These are phyloP conservation scores for Sequoia sempervirens DNA, from an alignment of 75 land plant species.

Conservation along the genomic window DNA sequence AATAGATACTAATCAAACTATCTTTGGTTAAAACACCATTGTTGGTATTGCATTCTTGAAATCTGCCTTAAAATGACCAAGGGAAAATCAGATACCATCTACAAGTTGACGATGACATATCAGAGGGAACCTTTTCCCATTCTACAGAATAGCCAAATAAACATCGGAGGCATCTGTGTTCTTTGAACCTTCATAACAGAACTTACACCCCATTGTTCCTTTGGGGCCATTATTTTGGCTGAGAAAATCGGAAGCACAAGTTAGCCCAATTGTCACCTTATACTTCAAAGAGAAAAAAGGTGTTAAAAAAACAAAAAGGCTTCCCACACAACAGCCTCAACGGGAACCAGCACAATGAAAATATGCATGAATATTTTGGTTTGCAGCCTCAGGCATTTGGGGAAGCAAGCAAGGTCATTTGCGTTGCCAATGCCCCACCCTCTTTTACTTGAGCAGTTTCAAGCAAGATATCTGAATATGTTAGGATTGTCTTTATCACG, in stretches of 20 bases:
- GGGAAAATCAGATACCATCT: neutral
- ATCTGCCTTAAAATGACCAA: no score
- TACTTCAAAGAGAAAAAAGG: neutral
- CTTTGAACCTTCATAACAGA: no score
- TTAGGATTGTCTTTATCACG: constrained; percentile 82
- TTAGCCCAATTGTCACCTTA: neutral
- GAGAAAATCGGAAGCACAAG: neutral
- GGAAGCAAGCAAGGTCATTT: no score
- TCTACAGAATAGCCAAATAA: no score
- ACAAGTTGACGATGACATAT: no score
- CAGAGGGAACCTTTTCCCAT: neutral
- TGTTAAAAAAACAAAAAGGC: neutral
- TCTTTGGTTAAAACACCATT: no score
- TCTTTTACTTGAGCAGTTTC: constrained; percentile 8
- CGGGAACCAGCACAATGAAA: no score
- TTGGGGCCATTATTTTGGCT: neutral
- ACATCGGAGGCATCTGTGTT: no score
- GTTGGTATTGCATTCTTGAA: no score
- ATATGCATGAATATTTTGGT: no score
- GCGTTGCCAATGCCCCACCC: neutral
- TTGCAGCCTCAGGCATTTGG: neutral
- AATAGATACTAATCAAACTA: no score
- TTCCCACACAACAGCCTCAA: neutral
- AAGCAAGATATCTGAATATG: constrained; percentile 75
- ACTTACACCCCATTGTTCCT: neutral